Conservation (phyloP, 2,329 filamentous ascomycete species). For the Penicillium frequentans region DNA sequence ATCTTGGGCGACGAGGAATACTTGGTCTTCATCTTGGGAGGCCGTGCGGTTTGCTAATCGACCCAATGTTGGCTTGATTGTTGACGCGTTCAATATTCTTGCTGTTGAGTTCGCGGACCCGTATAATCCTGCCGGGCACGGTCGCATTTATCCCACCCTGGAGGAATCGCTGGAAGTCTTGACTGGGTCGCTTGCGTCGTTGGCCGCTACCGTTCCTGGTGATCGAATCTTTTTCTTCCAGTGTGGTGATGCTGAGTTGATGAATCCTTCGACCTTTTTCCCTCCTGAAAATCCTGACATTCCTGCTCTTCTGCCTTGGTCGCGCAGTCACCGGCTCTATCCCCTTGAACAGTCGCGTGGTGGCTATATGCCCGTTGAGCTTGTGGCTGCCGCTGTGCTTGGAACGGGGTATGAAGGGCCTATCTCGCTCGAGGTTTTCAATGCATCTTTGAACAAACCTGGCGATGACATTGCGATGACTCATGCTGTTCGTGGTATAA, state of each 20-base stretch:
- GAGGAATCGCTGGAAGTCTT: slow-evolving; percentile 29
- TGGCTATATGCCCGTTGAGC: slow-evolving; percentile 33
- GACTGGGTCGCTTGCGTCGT: slow-evolving; percentile 22
- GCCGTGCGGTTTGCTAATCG: slow-evolving; percentile 33
- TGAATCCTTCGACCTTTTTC: slow-evolving; percentile 24
- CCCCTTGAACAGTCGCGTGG: slow-evolving; percentile 27
- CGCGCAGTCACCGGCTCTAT: slow-evolving; percentile 31
- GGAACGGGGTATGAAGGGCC: slow-evolving; percentile 33
- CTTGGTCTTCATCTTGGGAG: slow-evolving; percentile 36
- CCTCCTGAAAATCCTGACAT: slow-evolving; percentile 22
- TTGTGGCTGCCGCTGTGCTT: slow-evolving; percentile 32
- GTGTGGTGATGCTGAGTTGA: slow-evolving; percentile 30
- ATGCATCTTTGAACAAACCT: slow-evolving; percentile 25
- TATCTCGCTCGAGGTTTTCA: slow-evolving; percentile 36
- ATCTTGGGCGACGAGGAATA: slow-evolving; percentile 34
- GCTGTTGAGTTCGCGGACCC: slow-evolving; percentile 36
- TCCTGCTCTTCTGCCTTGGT: slow-evolving; percentile 32
- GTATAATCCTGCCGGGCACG: slow-evolving; percentile 30
- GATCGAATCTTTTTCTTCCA: slow-evolving; percentile 38
- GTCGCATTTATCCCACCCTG: slow-evolving; percentile 27
- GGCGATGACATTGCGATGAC: slow-evolving; percentile 17
- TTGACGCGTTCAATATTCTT: slow-evolving; percentile 35
- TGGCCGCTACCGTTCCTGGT: slow-evolving; percentile 28
- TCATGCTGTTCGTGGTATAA: slow-evolving; percentile 29
- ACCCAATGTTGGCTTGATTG: slow-evolving; percentile 32